Evolutionary conservation across 2,329 filamentous ascomycete genomes (phyloP).

Genomic region (Penicillium hesseltinei): DNA sequence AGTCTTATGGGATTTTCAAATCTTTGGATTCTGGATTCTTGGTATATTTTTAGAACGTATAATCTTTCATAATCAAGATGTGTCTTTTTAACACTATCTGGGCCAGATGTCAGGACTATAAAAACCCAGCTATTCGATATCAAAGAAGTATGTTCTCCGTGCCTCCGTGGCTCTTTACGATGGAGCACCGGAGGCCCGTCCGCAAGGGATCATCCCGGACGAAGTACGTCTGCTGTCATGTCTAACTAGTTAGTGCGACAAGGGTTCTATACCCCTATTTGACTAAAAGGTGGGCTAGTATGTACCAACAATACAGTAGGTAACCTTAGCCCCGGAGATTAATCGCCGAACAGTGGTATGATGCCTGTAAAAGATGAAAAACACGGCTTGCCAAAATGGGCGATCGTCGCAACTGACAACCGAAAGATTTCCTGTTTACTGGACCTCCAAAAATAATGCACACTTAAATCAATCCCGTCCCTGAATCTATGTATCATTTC

Average conservation of each 20-base stretch:
- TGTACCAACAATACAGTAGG: not conserved
- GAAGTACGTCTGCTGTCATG: not conserved
- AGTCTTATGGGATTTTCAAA: too few species aligned
- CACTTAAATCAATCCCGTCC: not conserved
- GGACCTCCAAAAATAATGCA: not conserved
- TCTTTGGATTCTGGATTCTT: too few species aligned
- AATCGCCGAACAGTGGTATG: not conserved
- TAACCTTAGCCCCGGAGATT: not conserved
- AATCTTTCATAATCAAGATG: too few species aligned
- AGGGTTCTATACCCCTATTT: not conserved
- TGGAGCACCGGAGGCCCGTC: not conserved
- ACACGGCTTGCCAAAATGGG: not conserved
- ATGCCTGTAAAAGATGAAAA: not conserved
- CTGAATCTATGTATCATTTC: not conserved
- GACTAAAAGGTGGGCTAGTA: not conserved
- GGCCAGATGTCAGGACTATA: not conserved
- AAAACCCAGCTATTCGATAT: not conserved
- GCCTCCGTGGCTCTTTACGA: constrained; percentile 12
- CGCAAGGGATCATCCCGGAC: not conserved
- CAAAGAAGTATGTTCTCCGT: too few species aligned
- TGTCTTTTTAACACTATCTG: not conserved
- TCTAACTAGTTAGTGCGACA: not conserved
- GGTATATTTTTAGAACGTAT: too few species aligned
- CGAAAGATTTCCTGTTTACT: not conserved
- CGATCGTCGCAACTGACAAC: not conserved